Evolutionary conservation across 2,329 filamentous ascomycete genomes (phyloP).

Genomic region (Microcyclospora tardicrescens): DNA sequence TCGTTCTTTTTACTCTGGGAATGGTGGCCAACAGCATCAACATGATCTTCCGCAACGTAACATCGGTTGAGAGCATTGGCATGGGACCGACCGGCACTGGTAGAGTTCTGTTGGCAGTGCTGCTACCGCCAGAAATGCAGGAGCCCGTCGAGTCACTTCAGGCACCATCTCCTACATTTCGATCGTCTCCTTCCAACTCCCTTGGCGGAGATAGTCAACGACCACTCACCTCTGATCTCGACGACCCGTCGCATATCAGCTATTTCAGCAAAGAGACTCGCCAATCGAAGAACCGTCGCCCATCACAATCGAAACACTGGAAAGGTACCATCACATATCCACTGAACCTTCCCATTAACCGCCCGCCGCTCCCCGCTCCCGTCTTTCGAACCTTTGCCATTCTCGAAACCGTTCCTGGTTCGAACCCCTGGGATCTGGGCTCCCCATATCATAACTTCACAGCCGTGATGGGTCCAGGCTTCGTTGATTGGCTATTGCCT

Average conservation of each 20-base stretch:
- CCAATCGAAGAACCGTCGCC: slow-evolving; percentile 3
- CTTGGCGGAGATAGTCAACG: slow-evolving; percentile 10
- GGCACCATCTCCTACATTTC: slow-evolving; percentile 3
- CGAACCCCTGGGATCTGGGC: slow-evolving; percentile 79
- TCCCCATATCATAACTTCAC: slow-evolving; percentile 53
- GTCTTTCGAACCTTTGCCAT: slow-evolving; percentile 60
- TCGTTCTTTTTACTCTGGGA: slow-evolving; percentile 64
- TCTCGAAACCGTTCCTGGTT: slow-evolving; percentile 55
- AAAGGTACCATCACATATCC: slow-evolving; percentile 46
- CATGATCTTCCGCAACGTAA: slow-evolving; percentile 60
- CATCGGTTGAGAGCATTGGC: slow-evolving; percentile 66
- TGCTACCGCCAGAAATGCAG: slow-evolving; percentile 40
- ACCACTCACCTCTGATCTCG: slow-evolving; percentile 22
- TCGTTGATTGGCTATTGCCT: slow-evolving; percentile 71
- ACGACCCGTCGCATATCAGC: slow-evolving; percentile 18
- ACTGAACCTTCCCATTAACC: slow-evolving; percentile 24
- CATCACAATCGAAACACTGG: slow-evolving; percentile 15
- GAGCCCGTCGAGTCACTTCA: slow-evolving; percentile 1
- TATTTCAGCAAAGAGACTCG: slow-evolving; percentile 18
- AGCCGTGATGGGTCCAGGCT: slow-evolving; percentile 60
- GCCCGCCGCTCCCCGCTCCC: slow-evolving; percentile 22
- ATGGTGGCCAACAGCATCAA: slow-evolving; percentile 65
- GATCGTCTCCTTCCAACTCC: slow-evolving; percentile 1
- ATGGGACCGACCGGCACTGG: slow-evolving; percentile 40
- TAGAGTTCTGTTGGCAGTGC: slow-evolving; percentile 58